Conservation (phyloP, 169 alveolate genomes). For the Ichthyophthirius multifiliis region DNA sequence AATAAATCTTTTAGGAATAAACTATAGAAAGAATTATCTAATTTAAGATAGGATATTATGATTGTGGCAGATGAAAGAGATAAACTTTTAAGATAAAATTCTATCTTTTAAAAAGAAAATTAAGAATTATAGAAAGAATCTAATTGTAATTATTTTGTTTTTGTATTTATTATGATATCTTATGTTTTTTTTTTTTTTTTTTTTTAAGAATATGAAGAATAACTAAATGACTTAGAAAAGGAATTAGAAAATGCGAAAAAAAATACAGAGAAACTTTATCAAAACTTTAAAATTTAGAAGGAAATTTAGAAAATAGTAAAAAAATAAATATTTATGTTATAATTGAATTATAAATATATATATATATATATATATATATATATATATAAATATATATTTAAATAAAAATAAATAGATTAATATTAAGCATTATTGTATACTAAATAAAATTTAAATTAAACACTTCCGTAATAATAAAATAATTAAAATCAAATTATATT, state of each 20-base stretch:
- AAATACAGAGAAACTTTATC: slow-evolving; percentile 27
- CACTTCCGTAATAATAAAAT: not conserved
- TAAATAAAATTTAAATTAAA: not conserved
- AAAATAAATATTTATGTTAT: not conserved
- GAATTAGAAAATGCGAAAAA: slow-evolving; percentile 32
- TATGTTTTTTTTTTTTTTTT: not conserved
- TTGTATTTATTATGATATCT: not conserved
- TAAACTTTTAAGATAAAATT: slow-evolving; percentile 1
- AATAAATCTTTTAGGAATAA: slow-evolving; percentile 26
- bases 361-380: not conserved
- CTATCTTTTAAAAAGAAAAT: slow-evolving; percentile 5
- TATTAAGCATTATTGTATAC: not conserved
- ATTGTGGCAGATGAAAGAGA: slow-evolving; percentile 21
- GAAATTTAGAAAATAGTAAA: not conserved
- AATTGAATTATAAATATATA: not conserved
- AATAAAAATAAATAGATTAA: not conserved
- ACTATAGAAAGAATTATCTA: slow-evolving; percentile 8
- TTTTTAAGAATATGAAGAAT: slow-evolving; percentile 22
- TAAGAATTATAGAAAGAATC: slow-evolving; percentile 18
- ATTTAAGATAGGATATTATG: not conserved
- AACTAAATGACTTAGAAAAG: slow-evolving; percentile 32
- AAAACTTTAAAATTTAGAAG: slow-evolving; percentile 23
- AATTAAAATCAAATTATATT: not conserved
- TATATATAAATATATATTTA: not conserved
- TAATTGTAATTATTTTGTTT: not conserved